Evolutionary conservation across 1,284 basidiomycete species (phyloP), one percentile per base, ranked within the genome.

Genomic region (Moesziomyces parantarcticus): DNA sequence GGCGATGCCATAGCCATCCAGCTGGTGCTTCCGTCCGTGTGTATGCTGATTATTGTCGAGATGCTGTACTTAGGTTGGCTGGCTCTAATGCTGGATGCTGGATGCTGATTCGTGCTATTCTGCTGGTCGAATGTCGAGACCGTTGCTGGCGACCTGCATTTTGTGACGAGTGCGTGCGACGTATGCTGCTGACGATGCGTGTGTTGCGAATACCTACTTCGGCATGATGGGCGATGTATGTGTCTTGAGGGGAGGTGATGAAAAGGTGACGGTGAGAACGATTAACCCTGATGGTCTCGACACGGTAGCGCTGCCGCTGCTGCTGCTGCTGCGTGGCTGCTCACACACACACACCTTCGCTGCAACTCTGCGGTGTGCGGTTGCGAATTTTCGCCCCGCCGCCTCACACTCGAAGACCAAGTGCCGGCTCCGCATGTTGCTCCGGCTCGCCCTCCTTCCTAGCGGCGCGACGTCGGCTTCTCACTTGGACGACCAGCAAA

Each of bases 221-320:
- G 77, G 77, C 77, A 79, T 79, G 70, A 66, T 79, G 77, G 74
- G 68, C 70, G 69, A 72, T 75, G 71, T 57, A 61, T 69, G 61
- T 73, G 70, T 66, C 60, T 73, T 67, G 70, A 73, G 49, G 65
- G 42, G 55, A 52, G 56, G 56, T 39, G 46, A 50, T 46, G 62
- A 39, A 44, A 44, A 58, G 46, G 49, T 61, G 63, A 61, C 55
- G 58, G 62, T 62, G 68, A 65, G 52, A 55, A 65, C 48, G 49
- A 44, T 65, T 58, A 58, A 53, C 46, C 51, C 52, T 43, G 49
- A 41, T 55, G 36, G 43, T 45, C 59, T 51, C 34, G 23, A 44
- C 8, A 44, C 49, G 47, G 55, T 49, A 39, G 43, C 55, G 49
- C 40, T 36, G 36, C 45, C 29, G 22, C n/a, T 21, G n/a, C 32